These are phyloP conservation scores for Metschnikowia corniflorae DNA, from an alignment of 805 yeast species.

Conservation along the genomic window DNA sequence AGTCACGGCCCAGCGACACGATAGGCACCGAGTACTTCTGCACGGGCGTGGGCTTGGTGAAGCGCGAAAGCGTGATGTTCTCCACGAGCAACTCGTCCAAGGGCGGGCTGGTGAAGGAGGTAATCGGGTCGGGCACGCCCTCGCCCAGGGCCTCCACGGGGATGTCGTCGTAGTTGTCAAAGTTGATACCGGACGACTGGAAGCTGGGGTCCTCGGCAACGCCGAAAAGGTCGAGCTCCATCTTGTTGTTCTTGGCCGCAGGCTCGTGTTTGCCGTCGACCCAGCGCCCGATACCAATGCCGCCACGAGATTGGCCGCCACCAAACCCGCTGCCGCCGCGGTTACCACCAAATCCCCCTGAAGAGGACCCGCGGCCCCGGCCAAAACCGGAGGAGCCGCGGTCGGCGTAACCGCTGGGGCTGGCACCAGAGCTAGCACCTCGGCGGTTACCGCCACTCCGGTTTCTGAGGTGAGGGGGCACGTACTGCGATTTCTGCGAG, in stretches of 20 bases:
- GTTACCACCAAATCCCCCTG: slow-evolving; percentile 25
- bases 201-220: slow-evolving; percentile 64
- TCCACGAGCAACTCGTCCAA: slow-evolving; percentile 80
- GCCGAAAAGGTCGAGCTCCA: slow-evolving; percentile 85
- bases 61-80: slow-evolving; percentile 84
- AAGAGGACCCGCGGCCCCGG: slow-evolving; percentile 28
- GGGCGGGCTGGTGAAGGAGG: slow-evolving; percentile 87
- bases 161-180: slow-evolving; percentile 96
- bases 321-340: slow-evolving; percentile 20
- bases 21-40: slow-evolving; percentile 93
- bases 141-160: slow-evolving; percentile 98
- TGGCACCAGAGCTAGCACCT: slow-evolving; percentile 22
- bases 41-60: slow-evolving; percentile 94
- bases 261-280: slow-evolving; percentile 86
- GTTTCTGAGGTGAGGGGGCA: slow-evolving; percentile 35
- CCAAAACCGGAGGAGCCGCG: slow-evolving; percentile 12
- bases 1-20: slow-evolving; percentile 82
- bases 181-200: slow-evolving; percentile 96
- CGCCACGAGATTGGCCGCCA: slow-evolving; percentile 41
- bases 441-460: slow-evolving; percentile 29
- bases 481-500: slow-evolving; percentile 22
- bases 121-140: slow-evolving; percentile 89
- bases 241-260: slow-evolving; percentile 61
- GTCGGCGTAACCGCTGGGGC: slow-evolving; percentile 8
- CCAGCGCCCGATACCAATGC: slow-evolving; percentile 79